Evolutionary conservation across 2,329 filamentous ascomycete species (phyloP).

Genomic region (Penicillium hordei): DNA sequence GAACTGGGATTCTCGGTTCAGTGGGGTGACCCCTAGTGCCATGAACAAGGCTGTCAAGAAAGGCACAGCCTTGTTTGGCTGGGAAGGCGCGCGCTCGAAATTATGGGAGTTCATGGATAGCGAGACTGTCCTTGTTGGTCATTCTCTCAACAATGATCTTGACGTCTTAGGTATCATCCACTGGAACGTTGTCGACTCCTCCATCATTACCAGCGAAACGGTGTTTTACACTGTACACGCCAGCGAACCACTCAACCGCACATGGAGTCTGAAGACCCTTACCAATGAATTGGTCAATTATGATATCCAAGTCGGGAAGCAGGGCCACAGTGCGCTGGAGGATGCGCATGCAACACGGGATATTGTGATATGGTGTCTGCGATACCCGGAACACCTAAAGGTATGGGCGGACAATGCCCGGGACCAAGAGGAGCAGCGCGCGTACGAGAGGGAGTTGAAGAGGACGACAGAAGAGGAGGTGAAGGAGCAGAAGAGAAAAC

Average conservation of each 20-base stretch:
- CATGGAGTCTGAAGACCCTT: constrained; percentile 42
- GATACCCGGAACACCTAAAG: constrained; percentile 38
- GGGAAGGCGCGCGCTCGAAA: constrained; percentile 44
- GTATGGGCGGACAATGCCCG: constrained; percentile 32
- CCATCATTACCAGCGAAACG: constrained; percentile 41
- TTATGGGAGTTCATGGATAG: constrained; percentile 47
- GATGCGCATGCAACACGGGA: constrained; percentile 53
- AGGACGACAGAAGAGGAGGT: not conserved
- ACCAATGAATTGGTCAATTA: constrained; percentile 37
- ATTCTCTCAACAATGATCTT: constrained; percentile 49
- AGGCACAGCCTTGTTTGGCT: constrained; percentile 41
- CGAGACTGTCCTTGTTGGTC: constrained; percentile 52
- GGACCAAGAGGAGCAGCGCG: constrained; percentile 1
- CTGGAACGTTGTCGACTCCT: constrained; percentile 47
- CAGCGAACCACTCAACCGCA: constrained; percentile 4
- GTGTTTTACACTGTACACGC: constrained; percentile 16
- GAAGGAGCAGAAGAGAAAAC: constrained; percentile 1
- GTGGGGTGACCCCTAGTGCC: constrained; percentile 37
- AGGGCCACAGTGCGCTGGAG: constrained; percentile 51
- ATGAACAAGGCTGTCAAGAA: constrained; percentile 34
- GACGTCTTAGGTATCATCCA: constrained; percentile 47
- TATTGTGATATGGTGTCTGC: constrained; percentile 49
- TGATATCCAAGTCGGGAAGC: constrained; percentile 35
- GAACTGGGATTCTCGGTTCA: constrained; percentile 43
- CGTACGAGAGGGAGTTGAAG: not conserved